Conservation (phyloP, 345 rosid species). For the Aquilaria malaccensis region DNA sequence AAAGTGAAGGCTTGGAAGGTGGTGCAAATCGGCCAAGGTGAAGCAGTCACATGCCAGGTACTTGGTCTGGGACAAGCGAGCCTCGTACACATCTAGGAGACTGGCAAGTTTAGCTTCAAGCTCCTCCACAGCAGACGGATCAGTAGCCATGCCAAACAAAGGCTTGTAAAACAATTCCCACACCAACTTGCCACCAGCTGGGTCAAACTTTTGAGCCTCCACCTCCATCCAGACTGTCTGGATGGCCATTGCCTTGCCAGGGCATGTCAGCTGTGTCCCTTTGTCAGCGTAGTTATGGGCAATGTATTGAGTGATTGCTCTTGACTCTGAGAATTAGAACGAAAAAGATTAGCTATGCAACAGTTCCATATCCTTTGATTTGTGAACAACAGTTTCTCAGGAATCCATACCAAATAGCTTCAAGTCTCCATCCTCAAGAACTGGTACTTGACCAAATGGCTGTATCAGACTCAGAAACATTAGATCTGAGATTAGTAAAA, state of each 20-base stretch:
- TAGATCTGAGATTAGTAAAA: not conserved
- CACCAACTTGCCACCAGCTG: constrained; percentile 44
- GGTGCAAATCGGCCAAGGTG: constrained; percentile 71
- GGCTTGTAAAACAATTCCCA: constrained; percentile 53
- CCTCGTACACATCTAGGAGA: constrained; percentile 62
- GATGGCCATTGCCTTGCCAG: constrained; percentile 19
- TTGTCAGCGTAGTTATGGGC: constrained; percentile 37
- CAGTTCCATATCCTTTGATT: not conserved
- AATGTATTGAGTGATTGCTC: constrained; percentile 69
- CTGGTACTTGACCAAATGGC: constrained; percentile 89
- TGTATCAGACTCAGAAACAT: constrained; percentile 17
- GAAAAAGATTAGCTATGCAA: not conserved
- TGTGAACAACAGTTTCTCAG: not conserved
- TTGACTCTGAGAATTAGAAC: constrained; percentile 46
- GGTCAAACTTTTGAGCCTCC: constrained; percentile 62
- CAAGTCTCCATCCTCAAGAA: constrained; percentile 60
- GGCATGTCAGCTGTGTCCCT: constrained; percentile 45
- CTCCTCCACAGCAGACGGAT: constrained; percentile 47
- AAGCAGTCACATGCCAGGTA: constrained; percentile 57
- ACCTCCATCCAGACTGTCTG: constrained; percentile 54
- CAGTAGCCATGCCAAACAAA: constrained; percentile 35
- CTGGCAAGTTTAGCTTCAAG: constrained; percentile 40
- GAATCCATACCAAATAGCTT: constrained; percentile 52
- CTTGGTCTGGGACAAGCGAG: constrained; percentile 45
- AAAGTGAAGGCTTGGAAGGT: constrained; percentile 38